Evolutionary conservation across 2,329 filamentous ascomycete species (phyloP).

Genomic region (Aspergillus ustus): DNA sequence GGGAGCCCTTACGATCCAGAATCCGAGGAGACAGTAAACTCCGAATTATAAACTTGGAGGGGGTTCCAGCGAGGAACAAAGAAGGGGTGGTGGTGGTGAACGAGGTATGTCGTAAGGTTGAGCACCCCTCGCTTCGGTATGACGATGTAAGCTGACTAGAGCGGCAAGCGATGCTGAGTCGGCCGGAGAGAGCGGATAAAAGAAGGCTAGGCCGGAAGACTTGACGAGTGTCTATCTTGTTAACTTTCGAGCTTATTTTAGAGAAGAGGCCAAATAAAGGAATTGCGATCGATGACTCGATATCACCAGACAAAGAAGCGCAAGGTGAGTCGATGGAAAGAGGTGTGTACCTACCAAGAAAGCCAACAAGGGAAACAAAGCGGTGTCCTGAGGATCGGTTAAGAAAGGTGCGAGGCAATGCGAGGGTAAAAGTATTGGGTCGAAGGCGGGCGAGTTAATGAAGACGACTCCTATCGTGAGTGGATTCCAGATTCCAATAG

Average conservation of each 20-base stretch:
- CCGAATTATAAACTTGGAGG: not conserved
- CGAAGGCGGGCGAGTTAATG: constrained; percentile 25
- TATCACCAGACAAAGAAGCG: not conserved
- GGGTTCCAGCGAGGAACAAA: not conserved
- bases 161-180: constrained; percentile 6
- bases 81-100: not conserved
- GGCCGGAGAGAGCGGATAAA: not conserved
- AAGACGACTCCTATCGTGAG: constrained; percentile 27
- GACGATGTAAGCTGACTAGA: constrained; percentile 15
- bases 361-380: not conserved
- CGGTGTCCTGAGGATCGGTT: not conserved
- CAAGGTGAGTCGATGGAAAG: not conserved
- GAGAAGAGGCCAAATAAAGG: constrained; percentile 1
- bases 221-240: not conserved
- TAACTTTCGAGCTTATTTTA: not conserved
- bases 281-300: not conserved
- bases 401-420: constrained; percentile 18
- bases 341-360: constrained; percentile 2
- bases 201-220: not conserved
- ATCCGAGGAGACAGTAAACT: constrained; percentile 8
- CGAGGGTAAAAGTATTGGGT: constrained; percentile 20
- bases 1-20: constrained; percentile 29
- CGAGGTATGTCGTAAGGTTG: not conserved
- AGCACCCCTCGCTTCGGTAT: constrained; percentile 12
- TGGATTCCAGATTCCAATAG: constrained; percentile 25